Percentiles rank a stretch among this genome's conserved stretches.
phyloP scores from a whole-genome alignment of 192 early-diverging fungal genomes.

The Pecoramyces ruminantium region DNA sequence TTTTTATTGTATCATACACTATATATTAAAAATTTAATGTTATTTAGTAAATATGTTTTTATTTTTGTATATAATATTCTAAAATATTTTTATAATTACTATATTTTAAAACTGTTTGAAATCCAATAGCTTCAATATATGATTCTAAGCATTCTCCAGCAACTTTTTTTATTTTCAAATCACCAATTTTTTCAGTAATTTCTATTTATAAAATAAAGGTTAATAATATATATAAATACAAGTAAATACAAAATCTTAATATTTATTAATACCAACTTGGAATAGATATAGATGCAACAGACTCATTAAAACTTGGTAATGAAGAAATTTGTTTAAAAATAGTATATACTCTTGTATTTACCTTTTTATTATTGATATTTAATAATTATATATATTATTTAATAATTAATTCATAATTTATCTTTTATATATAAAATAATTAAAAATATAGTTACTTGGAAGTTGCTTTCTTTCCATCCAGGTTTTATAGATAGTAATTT shows the following conservation, averaged over 20 bases:
- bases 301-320: slow-evolving; percentile 43
- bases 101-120: slow-evolving; percentile 68
- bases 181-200: slow-evolving; percentile 81
- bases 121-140: slow-evolving; percentile 55
- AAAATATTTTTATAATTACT: no score
- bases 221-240: no score
- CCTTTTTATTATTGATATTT: neutral
- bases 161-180: slow-evolving; percentile 80
- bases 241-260: no score
- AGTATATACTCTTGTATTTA: neutral
- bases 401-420: no score
- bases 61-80: no score
- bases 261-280: slow-evolving; percentile 29
- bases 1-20: slow-evolving; percentile 57
- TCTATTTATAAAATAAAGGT: no score
- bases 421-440: no score
- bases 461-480: slow-evolving; percentile 96
- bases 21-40: no score
- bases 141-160: slow-evolving; percentile 61
- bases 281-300: slow-evolving; percentile 52
- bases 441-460: slow-evolving; percentile 65
- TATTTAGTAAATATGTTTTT: no score
- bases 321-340: slow-evolving; percentile 1
- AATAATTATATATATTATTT: no score
- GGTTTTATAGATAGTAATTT: slow-evolving; percentile 65